A percentile compares a stretch with the other conserved stretches of the same genome.
Evolutionary conservation across 257 asterid genomes (phyloP).

Genomic region (Petrea volubilis): DNA sequence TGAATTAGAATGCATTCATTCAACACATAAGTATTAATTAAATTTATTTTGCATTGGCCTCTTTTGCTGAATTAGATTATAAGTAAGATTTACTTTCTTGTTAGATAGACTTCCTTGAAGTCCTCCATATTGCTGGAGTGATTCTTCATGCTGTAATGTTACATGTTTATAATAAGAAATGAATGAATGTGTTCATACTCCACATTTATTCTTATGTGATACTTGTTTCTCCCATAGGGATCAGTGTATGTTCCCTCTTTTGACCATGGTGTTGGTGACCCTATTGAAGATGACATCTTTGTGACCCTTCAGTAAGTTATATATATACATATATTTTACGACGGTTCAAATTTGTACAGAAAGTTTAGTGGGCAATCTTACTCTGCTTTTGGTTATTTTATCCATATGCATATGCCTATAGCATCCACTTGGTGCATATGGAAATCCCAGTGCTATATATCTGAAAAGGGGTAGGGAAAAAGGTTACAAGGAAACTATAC

Average conservation of each 20-base stretch:
- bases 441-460: neutral
- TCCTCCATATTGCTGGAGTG: neutral
- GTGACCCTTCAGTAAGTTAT: conserved; percentile 78
- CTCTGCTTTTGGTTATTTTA: no score
- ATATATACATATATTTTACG: neutral
- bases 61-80: conserved; percentile 15
- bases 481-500: neutral
- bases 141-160: conserved; percentile 1
- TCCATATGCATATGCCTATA: neutral
- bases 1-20: conserved; percentile 17
- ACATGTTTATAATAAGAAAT: neutral
- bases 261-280: conserved; percentile 97
- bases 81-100: conserved; percentile 7
- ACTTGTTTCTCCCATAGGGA: conserved; percentile 52
- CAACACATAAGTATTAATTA: neutral
- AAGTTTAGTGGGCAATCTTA: neutral
- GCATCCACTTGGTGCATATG: no score
- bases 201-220: neutral
- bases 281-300: conserved; percentile 87
- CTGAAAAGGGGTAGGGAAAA: neutral
- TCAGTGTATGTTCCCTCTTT: conserved; percentile 85
- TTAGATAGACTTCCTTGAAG: conserved; percentile 8
- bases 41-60: neutral
- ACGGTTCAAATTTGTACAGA: neutral
- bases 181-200: neutral